A percentile compares a stretch with the other conserved stretches of the same genome.
phyloP scores from a whole-genome alignment of 176 grass and related monocot species.

The Miscanthus lutarioriparius region DNA sequence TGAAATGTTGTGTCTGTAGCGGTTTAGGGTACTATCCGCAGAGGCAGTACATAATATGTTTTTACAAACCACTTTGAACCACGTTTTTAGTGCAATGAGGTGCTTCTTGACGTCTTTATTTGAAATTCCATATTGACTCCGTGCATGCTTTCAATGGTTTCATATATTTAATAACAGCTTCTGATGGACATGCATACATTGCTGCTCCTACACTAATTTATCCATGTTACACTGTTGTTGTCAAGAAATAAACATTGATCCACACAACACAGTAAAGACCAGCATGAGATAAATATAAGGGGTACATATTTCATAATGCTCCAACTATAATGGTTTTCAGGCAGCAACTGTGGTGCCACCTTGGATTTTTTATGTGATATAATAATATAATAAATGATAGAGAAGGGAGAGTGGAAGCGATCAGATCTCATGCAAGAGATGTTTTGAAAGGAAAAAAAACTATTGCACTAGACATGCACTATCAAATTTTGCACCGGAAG shows the following conservation, averaged over 20 bases:
- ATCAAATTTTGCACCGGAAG: no score
- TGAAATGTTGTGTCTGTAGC: no score
- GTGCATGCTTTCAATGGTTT: neutral
- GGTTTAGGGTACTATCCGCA: no score
- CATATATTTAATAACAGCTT: neutral
- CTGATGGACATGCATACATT: neutral
- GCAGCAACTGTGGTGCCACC: neutral
- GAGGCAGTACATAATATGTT: no score
- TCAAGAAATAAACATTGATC: neutral
- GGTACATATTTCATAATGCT: neutral
- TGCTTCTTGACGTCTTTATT: neutral
- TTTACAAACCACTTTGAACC: no score
- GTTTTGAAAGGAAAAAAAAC: neutral
- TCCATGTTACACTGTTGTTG: neutral
- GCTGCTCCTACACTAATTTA: neutral
- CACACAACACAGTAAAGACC: neutral
- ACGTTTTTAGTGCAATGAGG: neutral
- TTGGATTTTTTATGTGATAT: neutral
- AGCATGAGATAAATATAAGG: neutral
- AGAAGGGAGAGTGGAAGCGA: neutral
- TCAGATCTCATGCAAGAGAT: neutral
- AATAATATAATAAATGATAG: neutral
- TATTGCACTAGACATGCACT: neutral
- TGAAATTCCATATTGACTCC: neutral
- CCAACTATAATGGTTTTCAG: neutral